Evolutionary conservation across 192 early-diverging fungal genomes (phyloP).

Genomic region (Umbelopsis isabellina): DNA sequence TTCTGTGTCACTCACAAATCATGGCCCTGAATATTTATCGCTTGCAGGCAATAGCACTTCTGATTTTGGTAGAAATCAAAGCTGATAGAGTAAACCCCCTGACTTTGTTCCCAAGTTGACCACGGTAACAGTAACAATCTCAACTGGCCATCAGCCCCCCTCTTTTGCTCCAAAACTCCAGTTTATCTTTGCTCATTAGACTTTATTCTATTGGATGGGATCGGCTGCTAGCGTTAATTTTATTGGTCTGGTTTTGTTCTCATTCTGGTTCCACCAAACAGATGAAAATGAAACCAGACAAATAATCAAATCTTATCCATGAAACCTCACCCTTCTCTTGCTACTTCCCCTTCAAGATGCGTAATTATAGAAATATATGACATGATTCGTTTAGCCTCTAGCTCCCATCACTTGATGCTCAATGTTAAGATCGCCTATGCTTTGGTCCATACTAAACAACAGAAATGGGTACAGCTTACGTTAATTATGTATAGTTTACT

Average conservation of each 20-base stretch:
- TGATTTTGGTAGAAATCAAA: background rate
- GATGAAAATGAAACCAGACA: slow-evolving; percentile 10
- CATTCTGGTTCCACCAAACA: background rate
- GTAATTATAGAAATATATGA: no score
- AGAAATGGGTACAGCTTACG: no score
- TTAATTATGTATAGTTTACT: no score
- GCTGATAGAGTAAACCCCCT: background rate
- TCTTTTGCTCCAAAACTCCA: no score
- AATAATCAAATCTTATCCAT: background rate
- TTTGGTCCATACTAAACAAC: no score
- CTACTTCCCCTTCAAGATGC: background rate
- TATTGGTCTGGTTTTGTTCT: slow-evolving; percentile 19
- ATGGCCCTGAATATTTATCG: slow-evolving; percentile 7
- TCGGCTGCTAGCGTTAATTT: background rate
- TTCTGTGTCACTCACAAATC: slow-evolving; percentile 16
- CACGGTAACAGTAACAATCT: slow-evolving; percentile 4
- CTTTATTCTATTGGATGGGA: background rate
- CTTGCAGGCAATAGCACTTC: background rate
- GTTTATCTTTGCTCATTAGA: background rate
- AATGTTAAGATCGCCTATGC: no score
- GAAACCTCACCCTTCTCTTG: background rate
- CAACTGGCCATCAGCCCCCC: slow-evolving; percentile 7
- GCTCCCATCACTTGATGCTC: no score
- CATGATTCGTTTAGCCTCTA: no score
- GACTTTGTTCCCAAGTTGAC: slow-evolving; percentile 22